phyloP scores from a whole-genome alignment of 148 eudicot species.

The Vaccinium myrtillus region DNA sequence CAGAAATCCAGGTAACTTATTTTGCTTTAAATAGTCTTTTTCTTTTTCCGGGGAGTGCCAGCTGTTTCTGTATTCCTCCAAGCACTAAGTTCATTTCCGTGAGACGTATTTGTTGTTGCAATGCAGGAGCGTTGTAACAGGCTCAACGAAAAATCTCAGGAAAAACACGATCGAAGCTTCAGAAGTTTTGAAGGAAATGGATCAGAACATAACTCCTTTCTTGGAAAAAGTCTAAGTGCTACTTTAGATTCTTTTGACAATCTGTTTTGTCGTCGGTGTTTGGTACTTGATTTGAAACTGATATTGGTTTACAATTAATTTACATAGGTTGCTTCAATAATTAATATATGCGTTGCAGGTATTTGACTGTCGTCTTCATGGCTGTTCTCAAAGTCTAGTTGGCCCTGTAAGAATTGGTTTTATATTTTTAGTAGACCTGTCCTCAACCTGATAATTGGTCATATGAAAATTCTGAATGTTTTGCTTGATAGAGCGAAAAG shows the following conservation, averaged over 20 bases:
- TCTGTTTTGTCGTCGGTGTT: constrained; percentile 94
- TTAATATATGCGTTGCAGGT: constrained; percentile 41
- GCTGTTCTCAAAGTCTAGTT: constrained; percentile 65
- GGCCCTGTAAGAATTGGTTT: constrained; percentile 54
- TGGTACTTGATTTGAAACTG: constrained; percentile 48
- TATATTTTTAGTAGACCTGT: background rate
- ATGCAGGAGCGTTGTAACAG: constrained; percentile 66
- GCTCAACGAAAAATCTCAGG: constrained; percentile 50
- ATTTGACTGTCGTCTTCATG: constrained; percentile 94
- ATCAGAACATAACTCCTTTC: constrained; percentile 28
- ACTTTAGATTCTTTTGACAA: constrained; percentile 85
- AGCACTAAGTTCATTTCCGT: background rate
- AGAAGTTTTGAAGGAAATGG: constrained; percentile 21
- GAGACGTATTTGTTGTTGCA: constrained; percentile 18
- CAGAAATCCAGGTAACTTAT: constrained; percentile 60
- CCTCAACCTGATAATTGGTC: constrained; percentile 6
- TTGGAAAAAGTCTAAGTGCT: constrained; percentile 67
- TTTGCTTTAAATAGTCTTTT: background rate
- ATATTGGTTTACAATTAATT: background rate
- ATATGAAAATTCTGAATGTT: constrained; percentile 13
- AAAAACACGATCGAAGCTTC: constrained; percentile 15
- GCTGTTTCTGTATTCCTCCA: background rate
- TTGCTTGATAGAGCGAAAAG: constrained; percentile 58
- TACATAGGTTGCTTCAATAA: background rate
- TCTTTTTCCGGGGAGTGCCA: background rate